Conservation (phyloP, 2,329 filamentous ascomycete genomes). For the Pseudogymnoascus sp. region DNA sequence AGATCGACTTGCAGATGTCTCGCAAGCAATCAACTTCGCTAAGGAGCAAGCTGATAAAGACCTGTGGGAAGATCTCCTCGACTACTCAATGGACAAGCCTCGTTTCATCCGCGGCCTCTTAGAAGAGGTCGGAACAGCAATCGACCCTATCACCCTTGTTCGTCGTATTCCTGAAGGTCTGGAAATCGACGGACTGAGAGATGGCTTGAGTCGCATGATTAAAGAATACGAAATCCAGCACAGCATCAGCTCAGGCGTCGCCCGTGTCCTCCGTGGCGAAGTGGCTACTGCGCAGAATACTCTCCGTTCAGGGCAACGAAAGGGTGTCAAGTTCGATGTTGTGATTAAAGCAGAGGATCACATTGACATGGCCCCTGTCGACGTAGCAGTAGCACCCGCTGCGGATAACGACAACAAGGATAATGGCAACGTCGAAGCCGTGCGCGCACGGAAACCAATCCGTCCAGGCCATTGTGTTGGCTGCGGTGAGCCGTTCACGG, state of each 20-base stretch:
- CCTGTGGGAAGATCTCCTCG: slow-evolving; percentile 88
- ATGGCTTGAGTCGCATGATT: slow-evolving; percentile 84
- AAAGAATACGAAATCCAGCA: slow-evolving; percentile 94
- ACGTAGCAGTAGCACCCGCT: slow-evolving; percentile 28
- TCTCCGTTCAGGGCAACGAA: slow-evolving; percentile 70
- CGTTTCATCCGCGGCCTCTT: slow-evolving; percentile 87
- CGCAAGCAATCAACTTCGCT: slow-evolving; percentile 87
- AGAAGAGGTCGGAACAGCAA: slow-evolving; percentile 87
- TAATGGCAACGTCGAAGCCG: slow-evolving; percentile 11
- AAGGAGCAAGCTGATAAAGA: slow-evolving; percentile 90
- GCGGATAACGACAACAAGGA: slow-evolving; percentile 17
- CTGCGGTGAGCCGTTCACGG: slow-evolving; percentile 50
- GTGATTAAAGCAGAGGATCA: slow-evolving; percentile 39
- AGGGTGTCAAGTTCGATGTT: slow-evolving; percentile 85
- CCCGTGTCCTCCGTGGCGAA: slow-evolving; percentile 78
- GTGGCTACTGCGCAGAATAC: slow-evolving; percentile 78
- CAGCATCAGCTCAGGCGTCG: slow-evolving; percentile 85
- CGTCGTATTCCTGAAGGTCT: slow-evolving; percentile 86
- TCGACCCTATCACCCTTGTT: slow-evolving; percentile 87
- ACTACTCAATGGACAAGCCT: slow-evolving; percentile 97
- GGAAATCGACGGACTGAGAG: slow-evolving; percentile 82
- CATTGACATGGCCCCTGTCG: slow-evolving; percentile 38
- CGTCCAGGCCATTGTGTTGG: slow-evolving; percentile 53
- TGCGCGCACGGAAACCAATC: slow-evolving; percentile 18
- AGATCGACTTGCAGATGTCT: slow-evolving; percentile 83